Evolutionary conservation across 169 alveolate species (phyloP).

Genomic region (Neospora caninum): DNA sequence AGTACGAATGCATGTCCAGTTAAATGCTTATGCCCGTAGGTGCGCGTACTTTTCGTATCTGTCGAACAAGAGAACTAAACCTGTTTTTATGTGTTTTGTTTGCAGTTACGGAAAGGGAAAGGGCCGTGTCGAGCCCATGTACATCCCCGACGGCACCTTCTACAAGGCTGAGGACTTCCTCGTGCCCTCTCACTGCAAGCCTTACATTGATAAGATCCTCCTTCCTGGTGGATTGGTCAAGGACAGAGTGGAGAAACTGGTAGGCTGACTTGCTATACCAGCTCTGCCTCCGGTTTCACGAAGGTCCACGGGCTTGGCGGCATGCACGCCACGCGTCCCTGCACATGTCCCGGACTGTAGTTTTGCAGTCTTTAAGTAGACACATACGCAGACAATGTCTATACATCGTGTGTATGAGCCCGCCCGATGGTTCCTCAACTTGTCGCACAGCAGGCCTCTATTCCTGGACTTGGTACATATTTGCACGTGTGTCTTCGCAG

Average conservation of each 20-base stretch:
- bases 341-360: too few species aligned
- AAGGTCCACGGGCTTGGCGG: too few species aligned
- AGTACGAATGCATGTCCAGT: too few species aligned
- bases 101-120: conserved; percentile 26
- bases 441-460: background rate
- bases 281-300: background rate
- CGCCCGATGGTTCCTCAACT: background rate
- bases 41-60: too few species aligned
- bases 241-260: conserved; percentile 75
- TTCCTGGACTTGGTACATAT: background rate
- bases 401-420: too few species aligned
- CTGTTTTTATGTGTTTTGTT: too few species aligned
- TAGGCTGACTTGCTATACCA: background rate
- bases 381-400: too few species aligned
- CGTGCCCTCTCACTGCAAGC: conserved; percentile 58
- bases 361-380: too few species aligned
- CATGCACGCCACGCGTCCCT: too few species aligned
- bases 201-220: conserved; percentile 64
- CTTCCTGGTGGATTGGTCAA: conserved; percentile 70
- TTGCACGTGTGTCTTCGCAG: background rate
- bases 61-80: too few species aligned
- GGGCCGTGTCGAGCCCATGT: conserved; percentile 56
- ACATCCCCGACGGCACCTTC: conserved; percentile 45
- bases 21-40: too few species aligned
- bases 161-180: conserved; percentile 51